Evolutionary conservation across 2,329 filamentous ascomycete species (phyloP), one percentile per base, ranked within the genome.

Genomic region (Neopestalotiopsis sp.): DNA sequence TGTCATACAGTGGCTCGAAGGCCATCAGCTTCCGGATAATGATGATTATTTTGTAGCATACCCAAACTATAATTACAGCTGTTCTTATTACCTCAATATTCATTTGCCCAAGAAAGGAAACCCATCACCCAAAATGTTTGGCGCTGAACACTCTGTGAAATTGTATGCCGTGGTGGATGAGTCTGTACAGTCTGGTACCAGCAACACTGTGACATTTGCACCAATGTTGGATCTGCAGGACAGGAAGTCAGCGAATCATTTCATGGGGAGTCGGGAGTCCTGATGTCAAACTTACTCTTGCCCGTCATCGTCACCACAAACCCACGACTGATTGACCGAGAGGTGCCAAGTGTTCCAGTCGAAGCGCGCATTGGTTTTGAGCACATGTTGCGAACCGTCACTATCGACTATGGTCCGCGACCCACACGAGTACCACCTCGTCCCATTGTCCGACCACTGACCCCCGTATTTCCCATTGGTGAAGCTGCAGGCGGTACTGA

Each of bases 291-390:
- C 38, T 65, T 38, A 34, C 62, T 45, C 38, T 65, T 65, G 38
- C 14, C 62, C 62, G 30, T 28, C 17, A 10, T 34, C 62, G 53
- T 65, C 28, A 12, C 62, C 71, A 40, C 74, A 76, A 40, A 53
- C 69, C 72, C 73, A 75, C 17, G 72, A 75, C 69, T 77, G 75
- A 42, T 76, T 75, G 17, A 77, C 72, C 14, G 62, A 63, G 38
- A 76, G 24, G 34, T 63, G 65, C 75, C 74, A 76, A 0, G 62
- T 64, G 17, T 75, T 71, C 72, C 72, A 76, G 34, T 69, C 13
- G 59, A 76, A 40, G 10, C 42, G 71, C 10, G 71, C 71, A 57
- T 69, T 73, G 49, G 75, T 76, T 45, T 17, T 68, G 7, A 77
- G 70, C 38, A 69, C 61, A 32, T 70, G 71, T 24, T 71, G 59